Conservation (phyloP, 73 alveolate species). For the Breviolum minutum region DNA sequence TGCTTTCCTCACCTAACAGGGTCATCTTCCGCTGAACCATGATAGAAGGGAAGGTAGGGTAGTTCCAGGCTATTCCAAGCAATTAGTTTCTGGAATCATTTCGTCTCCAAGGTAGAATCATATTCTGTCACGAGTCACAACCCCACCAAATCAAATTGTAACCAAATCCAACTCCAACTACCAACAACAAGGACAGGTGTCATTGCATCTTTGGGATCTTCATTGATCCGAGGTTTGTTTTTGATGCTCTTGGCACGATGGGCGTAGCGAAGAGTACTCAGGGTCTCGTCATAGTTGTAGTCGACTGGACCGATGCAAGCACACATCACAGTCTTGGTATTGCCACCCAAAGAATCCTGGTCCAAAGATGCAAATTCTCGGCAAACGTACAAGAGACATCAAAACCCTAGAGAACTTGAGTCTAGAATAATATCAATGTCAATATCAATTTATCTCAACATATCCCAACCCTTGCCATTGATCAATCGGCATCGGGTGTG, state of each 20-base stretch:
- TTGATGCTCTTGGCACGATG: slow-evolving; percentile 98
- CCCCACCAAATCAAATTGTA: neutral
- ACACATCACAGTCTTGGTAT: slow-evolving; percentile 95
- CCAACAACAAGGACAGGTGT: neutral
- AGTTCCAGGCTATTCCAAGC: too few species aligned
- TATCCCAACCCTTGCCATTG: too few species aligned
- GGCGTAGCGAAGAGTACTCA: slow-evolving; percentile 99
- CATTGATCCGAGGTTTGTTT: slow-evolving; percentile 98
- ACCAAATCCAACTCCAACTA: neutral
- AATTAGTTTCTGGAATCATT: neutral
- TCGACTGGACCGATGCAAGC: slow-evolving; percentile 98
- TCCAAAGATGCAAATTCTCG: neutral
- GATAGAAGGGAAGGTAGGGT: too few species aligned
- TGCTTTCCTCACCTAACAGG: too few species aligned
- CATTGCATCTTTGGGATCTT: slow-evolving; percentile 99
- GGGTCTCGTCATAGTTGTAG: slow-evolving; percentile 98
- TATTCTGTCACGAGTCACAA: too few species aligned
- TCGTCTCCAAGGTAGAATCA: neutral
- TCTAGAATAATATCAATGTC: neutral
- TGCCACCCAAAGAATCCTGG: slow-evolving; percentile 96
- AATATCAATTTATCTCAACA: too few species aligned
- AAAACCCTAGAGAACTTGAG: too few species aligned
- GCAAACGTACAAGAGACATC: too few species aligned
- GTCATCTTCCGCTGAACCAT: too few species aligned
- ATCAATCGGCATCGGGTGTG: too few species aligned